Conservation (phyloP, 225 moss, liverwort and hornwort species). For the Bryoerythrophyllum caledonicum region DNA sequence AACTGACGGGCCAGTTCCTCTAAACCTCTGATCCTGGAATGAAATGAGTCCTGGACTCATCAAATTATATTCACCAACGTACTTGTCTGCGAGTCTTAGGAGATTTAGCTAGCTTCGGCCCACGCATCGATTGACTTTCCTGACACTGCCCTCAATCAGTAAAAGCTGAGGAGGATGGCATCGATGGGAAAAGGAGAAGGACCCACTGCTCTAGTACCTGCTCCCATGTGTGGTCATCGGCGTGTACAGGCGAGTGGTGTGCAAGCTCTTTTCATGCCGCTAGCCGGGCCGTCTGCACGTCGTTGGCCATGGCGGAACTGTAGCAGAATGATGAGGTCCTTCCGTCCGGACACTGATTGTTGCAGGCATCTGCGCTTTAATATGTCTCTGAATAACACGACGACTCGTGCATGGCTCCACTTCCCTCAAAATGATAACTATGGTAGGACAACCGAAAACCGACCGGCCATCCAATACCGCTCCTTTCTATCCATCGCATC, state of each 20-base stretch:
- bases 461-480: no score
- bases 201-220: slow-evolving; percentile 1
- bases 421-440: no score
- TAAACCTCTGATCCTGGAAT: neutral
- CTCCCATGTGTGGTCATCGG: neutral
- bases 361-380: neutral
- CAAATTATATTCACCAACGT: neutral
- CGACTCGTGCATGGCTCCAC: neutral
- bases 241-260: neutral
- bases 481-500: no score
- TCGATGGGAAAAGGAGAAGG: neutral
- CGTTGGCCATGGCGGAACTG: neutral
- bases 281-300: neutral
- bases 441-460: no score
- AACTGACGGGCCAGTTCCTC: neutral
- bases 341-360: slow-evolving; percentile 11
- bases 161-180: slow-evolving; percentile 10
- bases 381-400: neutral
- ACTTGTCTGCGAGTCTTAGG: neutral
- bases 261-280: slow-evolving; percentile 2
- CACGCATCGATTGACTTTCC: slow-evolving; percentile 18
- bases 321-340: neutral
- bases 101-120: neutral
- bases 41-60: neutral
- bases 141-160: slow-evolving; percentile 28